Conservation (phyloP, 345 rosid species). For the Raphanus raphanistrum region DNA sequence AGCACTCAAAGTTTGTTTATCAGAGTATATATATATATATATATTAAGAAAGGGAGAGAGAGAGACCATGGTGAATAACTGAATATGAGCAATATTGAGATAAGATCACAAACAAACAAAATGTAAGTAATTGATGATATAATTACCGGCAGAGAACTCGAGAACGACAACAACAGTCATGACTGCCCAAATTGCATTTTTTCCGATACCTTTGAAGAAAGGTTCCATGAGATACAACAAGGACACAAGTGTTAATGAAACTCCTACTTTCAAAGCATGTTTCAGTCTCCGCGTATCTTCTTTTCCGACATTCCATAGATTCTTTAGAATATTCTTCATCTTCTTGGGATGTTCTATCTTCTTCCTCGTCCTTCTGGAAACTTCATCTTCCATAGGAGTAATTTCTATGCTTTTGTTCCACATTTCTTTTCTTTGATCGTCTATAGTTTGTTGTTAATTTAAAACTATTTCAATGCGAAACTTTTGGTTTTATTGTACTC, state of each 20-base stretch:
- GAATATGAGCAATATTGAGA: constrained; percentile 8
- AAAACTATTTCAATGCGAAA: neutral
- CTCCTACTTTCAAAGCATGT: constrained; percentile 84
- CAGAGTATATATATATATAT: no score
- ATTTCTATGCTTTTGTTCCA: constrained; percentile 36
- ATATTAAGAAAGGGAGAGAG: no score
- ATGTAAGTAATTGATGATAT: neutral
- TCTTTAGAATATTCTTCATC: constrained; percentile 43
- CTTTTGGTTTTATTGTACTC: neutral
- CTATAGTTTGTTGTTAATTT: constrained; percentile 5
- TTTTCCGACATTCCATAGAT: constrained; percentile 51
- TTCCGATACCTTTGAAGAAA: constrained; percentile 56
- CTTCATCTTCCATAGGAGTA: constrained; percentile 22
- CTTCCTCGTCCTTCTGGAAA: constrained; percentile 22
- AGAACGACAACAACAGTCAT: constrained; percentile 90
- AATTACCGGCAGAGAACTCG: constrained; percentile 75
- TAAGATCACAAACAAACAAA: neutral
- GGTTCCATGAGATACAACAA: constrained; percentile 65
- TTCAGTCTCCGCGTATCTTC: constrained; percentile 75
- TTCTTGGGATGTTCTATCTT: constrained; percentile 30
- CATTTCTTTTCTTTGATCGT: constrained; percentile 26
- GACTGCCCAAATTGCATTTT: constrained; percentile 76
- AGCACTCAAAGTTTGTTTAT: neutral
- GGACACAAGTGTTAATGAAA: constrained; percentile 69
- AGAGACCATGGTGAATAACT: neutral